Percentiles rank a stretch among this genome's conserved stretches.
Conservation (phyloP, 2,329 filamentous ascomycete genomes). For the Beauveria sp. region DNA sequence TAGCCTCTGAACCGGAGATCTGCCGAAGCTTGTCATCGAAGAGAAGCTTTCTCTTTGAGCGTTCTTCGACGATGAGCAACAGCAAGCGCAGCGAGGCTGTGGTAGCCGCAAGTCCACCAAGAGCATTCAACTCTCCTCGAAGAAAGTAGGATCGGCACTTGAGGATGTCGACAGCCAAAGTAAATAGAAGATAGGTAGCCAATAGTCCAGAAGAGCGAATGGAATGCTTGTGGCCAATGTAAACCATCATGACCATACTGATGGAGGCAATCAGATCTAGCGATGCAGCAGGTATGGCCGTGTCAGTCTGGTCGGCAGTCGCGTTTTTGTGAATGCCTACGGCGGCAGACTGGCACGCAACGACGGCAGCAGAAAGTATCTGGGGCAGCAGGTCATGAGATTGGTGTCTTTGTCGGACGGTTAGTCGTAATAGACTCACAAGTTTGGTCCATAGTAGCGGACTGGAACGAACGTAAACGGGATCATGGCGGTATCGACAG, state of each 20-base stretch:
- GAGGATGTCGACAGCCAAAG: constrained; percentile 25
- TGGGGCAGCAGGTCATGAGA: neutral
- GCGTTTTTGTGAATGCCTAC: neutral
- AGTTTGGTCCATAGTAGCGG: neutral
- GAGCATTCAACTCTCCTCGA: constrained; percentile 14
- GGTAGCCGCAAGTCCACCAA: constrained; percentile 21
- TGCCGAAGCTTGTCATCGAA: neutral
- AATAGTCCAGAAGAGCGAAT: constrained; percentile 25
- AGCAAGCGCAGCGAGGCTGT: constrained; percentile 19
- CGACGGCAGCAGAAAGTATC: neutral
- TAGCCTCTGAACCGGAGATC: neutral
- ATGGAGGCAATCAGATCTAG: neutral
- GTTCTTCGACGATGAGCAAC: constrained; percentile 24
- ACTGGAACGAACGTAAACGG: neutral
- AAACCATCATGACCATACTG: neutral
- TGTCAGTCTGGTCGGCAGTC: neutral
- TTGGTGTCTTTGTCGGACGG: no score
- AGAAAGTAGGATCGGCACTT: constrained; percentile 25
- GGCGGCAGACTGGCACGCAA: neutral
- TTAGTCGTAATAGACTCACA: neutral
- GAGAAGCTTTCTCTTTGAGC: constrained; percentile 17
- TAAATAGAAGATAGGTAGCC: constrained; percentile 23
- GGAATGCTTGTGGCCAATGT: constrained; percentile 24
- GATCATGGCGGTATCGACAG: neutral
- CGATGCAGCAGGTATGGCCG: neutral